Evolutionary conservation across 768 basidiomycete genomes (phyloP).

Genomic region (Lactifluus rugatus): DNA sequence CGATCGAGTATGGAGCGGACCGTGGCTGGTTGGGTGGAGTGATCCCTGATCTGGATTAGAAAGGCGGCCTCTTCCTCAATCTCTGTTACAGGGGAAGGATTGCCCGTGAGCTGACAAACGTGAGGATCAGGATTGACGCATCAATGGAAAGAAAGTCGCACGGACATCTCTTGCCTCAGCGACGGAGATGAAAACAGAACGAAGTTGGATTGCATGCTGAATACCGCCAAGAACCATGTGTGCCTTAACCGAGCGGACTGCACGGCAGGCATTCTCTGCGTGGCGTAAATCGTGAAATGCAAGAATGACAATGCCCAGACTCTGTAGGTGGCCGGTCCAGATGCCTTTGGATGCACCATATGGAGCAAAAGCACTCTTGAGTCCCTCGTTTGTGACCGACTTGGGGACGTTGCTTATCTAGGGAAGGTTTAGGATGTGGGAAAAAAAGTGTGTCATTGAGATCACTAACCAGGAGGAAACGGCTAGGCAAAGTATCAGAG

Average conservation of each 20-base stretch:
- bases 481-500: slow-evolving; percentile 19
- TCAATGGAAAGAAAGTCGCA: background rate
- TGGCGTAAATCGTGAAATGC: slow-evolving; percentile 18
- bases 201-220: slow-evolving; percentile 9
- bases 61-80: slow-evolving; percentile 20
- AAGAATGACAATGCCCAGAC: slow-evolving; percentile 18
- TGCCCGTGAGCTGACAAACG: slow-evolving; percentile 13
- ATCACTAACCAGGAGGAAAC: slow-evolving; percentile 24
- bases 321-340: slow-evolving; percentile 16
- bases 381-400: slow-evolving; percentile 5
- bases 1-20: slow-evolving; percentile 15
- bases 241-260: slow-evolving; percentile 12
- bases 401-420: slow-evolving; percentile 18
- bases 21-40: slow-evolving; percentile 3
- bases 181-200: slow-evolving; percentile 15
- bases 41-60: slow-evolving; percentile 16
- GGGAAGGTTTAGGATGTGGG: background rate
- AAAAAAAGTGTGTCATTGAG: background rate
- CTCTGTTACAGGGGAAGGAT: slow-evolving; percentile 17
- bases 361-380: slow-evolving; percentile 13
- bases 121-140: background rate
- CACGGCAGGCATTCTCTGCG: slow-evolving; percentile 15
- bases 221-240: slow-evolving; percentile 7
- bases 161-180: slow-evolving; percentile 20
- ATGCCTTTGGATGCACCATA: slow-evolving; percentile 19